Evolutionary conservation across 805 yeast species (phyloP), one percentile per base, ranked within the genome.

Genomic region (Ogataea parapolymorpha): DNA sequence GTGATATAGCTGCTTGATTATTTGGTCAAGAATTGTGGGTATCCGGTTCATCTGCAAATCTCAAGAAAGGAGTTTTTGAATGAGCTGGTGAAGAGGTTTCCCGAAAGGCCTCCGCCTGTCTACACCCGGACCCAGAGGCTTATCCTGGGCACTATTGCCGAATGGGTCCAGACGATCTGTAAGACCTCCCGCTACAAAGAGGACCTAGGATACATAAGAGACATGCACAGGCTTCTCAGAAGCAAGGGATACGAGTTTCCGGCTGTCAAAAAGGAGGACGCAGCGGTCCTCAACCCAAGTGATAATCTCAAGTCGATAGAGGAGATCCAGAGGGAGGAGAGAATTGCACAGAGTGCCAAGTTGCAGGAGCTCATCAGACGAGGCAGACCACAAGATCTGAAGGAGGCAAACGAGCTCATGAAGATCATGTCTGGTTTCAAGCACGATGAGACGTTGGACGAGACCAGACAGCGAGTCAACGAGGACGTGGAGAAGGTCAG

Each of bases 371-470:
- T 93, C 48, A 85, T 93, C 48, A 81, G 98, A 66, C 77, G 97
- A 55, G 99, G 98, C 30, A 84, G 86, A 62, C 98, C 99, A 6
- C 85, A 82, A 49, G 99, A 93, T 66, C 75, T 93, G 58, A 86
- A 83, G 54, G 99, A 93, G 64, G 99, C 99, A 32, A 93, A 93
- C 64, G 87, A 85, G 53, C 74, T 93, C 63, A 93, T 93, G 99
- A 89, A 91, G 62, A 80, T 93, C 52, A 89, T 93, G 96, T 95
- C 98, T 5, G 99, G 99, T 5, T 93, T 88, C 70, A 85, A 85
- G 62, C 88, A 85, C 55, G 96, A 89, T 60, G 78, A 80, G 46
- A 68, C 75, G 14, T 68, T 75, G 46, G 77, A 79, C 40, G 85
- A 82, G 54, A 85, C 88, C 50, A 80, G 79, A 56, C 86, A 85